Evolutionary conservation across 441 rosid genomes (phyloP), one percentile per base, ranked within the genome.

Genomic region (Arabidopsis hybrid): DNA sequence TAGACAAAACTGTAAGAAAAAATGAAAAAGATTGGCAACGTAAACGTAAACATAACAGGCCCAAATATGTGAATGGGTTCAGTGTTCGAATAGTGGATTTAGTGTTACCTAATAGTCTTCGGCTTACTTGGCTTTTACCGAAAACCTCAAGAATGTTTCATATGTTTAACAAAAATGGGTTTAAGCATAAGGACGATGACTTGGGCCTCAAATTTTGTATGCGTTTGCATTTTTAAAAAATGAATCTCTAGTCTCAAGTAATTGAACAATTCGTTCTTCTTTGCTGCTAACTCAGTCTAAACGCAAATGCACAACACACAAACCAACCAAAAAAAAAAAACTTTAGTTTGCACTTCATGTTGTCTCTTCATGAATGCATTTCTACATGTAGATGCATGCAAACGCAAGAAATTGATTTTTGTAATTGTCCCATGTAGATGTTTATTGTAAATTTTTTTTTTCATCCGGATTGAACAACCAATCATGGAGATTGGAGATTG

Each of bases 71-170:
- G 13, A 50, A 31, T 71, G 60, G 53, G 43, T 31, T 60, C 60
- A 29, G 16, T 50, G 60, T 39, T 50, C 18, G 51, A 71, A 71
- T 49, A 14, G 10, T 38, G 39, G 50, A 63, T 72, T 62, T 32
- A 62, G 5, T 13, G n/a, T 56, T 31, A 17, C 4, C 17, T 55
- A 56, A 6, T 53, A 66, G 50, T 39, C 68, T 5, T 16, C 0
- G 53, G 56, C 55, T 5, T 14, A 14, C 40, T 63, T 45, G 31
- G 43, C 34, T 21, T 21, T 21, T 21, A 21, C 26, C 26, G 26
- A 21, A 21, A 2, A 35, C 42, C 13, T 14, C 13, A 57, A 14
- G 36, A 53, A 12, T 53, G 7, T 12, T 13, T 31, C 39, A 56
- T n/a, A 56, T n/a, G 40, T 8, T 56, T 56, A 8, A 35, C 29